Base-by-base conservation (phyloP, 1,284 basidiomycete genomes). In the Neolentinus lepideus region DNA sequence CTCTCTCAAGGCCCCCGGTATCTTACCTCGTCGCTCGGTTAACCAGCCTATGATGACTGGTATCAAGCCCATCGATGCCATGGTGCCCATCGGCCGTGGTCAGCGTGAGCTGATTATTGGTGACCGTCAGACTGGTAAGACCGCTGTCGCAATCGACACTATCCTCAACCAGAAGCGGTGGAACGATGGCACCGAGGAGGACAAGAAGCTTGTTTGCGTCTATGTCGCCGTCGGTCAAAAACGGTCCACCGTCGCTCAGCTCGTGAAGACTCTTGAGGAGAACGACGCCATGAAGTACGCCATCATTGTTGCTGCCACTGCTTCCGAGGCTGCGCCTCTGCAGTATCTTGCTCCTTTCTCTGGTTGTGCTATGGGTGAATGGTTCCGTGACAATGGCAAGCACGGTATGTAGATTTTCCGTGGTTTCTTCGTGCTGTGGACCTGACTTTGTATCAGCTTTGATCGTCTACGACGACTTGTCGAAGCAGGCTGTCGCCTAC, bases 41-140 rank as follows among this genome's bases (percentile, higher is more conserved):
- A 94, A 96, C 85, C 91, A 99, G 84, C 95, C 96, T 69, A 99
- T 99, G 96, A 94, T 97, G 90, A 99, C 96, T 63, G 96, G 96
- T 83, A 88, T 99, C 72, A 99, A 99, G 84, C 94, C 96, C 71
- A 97, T 99, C 76, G 96, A 99, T 76, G 94, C 96, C 75, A 97
- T 98, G 93, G 96, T 99, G 66, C 96, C 96, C 70, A 98, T 99
- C 73, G 96, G 96, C 72, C 96, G 96, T 90, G 96, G 96, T 65
- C 96, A 99, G 81, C 95, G 96, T 92, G 96, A 99, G 79, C 84
- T 99, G 60, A 98, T 98, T 76, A 99, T 99, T 69, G 96, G 96
- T 88, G 96, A 99, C 74, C 94, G 96, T 90, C 96, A 99, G 75
- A 99, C 96, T 63, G 96, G 96, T 65, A 99, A 99, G 82, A 97